These are phyloP conservation scores for Canna indica DNA, from an alignment of 176 grass and related monocot species.

Conservation along the genomic window DNA sequence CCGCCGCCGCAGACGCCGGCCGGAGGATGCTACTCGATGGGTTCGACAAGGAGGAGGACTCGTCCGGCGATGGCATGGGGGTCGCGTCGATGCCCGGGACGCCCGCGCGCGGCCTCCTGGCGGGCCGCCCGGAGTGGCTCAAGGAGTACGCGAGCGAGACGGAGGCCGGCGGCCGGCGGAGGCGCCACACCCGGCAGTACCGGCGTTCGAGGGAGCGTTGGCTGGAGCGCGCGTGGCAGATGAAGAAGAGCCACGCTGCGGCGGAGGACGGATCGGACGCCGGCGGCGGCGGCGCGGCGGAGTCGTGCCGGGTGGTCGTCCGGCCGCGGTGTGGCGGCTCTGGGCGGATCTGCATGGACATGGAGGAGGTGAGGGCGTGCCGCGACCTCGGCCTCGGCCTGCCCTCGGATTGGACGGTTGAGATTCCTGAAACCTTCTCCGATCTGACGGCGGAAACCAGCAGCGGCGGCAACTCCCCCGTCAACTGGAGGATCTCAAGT, in stretches of 20 bases:
- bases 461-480: slow-evolving; percentile 20
- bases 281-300: background rate
- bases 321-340: slow-evolving; percentile 9
- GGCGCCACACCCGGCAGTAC: background rate
- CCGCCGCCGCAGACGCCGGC: background rate
- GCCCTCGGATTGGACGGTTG: slow-evolving; percentile 36
- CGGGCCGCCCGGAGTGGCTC: background rate
- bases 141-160: slow-evolving; percentile 7
- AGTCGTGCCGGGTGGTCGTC: slow-evolving; percentile 9
- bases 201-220: slow-evolving; percentile 45
- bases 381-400: slow-evolving; percentile 59
- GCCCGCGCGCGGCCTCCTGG: background rate
- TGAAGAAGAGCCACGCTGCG: slow-evolving; percentile 35
- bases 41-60: background rate
- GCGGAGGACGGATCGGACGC: slow-evolving; percentile 6
- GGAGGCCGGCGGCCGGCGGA: background rate
- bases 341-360: slow-evolving; percentile 44
- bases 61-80: background rate
- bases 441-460: slow-evolving; percentile 3
- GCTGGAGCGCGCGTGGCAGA: slow-evolving; percentile 52
- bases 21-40: background rate
- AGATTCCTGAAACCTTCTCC: slow-evolving; percentile 16
- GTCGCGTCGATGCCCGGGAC: slow-evolving; percentile 6
- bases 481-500: slow-evolving; percentile 20
- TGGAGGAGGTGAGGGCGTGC: slow-evolving; percentile 70